These are phyloP conservation scores for Deinandra increscens DNA, from an alignment of 129 eudicot genomes.

Conservation along the genomic window DNA sequence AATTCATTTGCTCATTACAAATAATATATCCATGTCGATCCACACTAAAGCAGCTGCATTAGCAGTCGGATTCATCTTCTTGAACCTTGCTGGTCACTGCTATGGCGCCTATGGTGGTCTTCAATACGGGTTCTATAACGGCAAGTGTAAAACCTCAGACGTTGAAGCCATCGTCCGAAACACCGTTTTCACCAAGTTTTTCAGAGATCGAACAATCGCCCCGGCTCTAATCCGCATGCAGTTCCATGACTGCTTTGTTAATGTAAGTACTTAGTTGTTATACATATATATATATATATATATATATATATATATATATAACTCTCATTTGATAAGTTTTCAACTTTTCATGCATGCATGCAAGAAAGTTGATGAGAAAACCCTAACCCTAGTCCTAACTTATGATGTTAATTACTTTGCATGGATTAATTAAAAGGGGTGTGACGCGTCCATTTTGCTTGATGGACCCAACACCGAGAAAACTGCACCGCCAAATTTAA, in stretches of 20 bases:
- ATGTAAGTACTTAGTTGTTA: slow-evolving; percentile 28
- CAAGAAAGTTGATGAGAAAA: neutral
- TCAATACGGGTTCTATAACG: slow-evolving; percentile 44
- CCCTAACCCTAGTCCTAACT: neutral
- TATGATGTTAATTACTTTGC: neutral
- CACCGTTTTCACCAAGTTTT: slow-evolving; percentile 22
- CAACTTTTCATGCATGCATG: slow-evolving; percentile 12
- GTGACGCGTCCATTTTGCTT: slow-evolving; percentile 67
- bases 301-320: neutral
- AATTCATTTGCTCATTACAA: neutral
- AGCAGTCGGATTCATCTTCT: slow-evolving; percentile 15
- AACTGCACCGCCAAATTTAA: slow-evolving; percentile 41
- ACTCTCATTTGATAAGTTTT: no score
- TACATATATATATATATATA: no score
- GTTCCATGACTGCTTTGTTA: slow-evolving; percentile 75
- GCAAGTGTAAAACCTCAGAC: slow-evolving; percentile 37
- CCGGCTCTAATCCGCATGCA: slow-evolving; percentile 74
- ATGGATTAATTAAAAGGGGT: slow-evolving; percentile 41
- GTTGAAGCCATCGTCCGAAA: slow-evolving; percentile 46
- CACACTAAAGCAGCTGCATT: slow-evolving; percentile 21
- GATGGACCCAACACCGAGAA: slow-evolving; percentile 51
- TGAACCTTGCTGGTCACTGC: slow-evolving; percentile 33
- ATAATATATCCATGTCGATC: slow-evolving; percentile 8
- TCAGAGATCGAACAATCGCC: slow-evolving; percentile 35
- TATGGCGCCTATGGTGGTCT: slow-evolving; percentile 29